A percentile compares a stretch with the other conserved stretches of the same genome.
phyloP scores from a whole-genome alignment of 805 yeast species.

The Wickerhamomyces hampshirensis region DNA sequence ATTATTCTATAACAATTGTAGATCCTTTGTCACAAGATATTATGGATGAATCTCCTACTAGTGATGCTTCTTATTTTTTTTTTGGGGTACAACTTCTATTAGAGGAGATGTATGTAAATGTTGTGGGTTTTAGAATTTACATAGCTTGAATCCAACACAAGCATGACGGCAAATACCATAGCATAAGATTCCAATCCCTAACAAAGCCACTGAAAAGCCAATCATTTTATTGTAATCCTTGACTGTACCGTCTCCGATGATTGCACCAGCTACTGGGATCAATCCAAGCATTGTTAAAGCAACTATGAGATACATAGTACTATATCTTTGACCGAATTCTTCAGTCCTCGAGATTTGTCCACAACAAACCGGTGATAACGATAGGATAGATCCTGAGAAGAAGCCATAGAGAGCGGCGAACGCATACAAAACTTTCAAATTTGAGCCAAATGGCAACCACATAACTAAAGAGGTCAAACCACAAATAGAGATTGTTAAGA shows the following conservation, averaged over 20 bases:
- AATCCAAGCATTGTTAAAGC: slow-evolving; percentile 47
- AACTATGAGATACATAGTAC: slow-evolving; percentile 54
- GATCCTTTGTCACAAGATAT: too few relatives aligned
- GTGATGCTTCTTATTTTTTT: too few relatives aligned
- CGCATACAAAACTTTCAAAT: slow-evolving; percentile 30
- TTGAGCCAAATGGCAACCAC: slow-evolving; percentile 38
- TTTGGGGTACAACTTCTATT: too few relatives aligned
- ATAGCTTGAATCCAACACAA: slow-evolving; percentile 12
- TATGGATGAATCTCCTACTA: too few relatives aligned
- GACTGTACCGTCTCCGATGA: slow-evolving; percentile 30
- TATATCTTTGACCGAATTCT: slow-evolving; percentile 49
- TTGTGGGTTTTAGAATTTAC: slow-evolving; percentile 14
- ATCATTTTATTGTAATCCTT: slow-evolving; percentile 12
- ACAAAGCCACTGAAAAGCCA: slow-evolving; percentile 13
- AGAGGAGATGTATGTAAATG: too few relatives aligned
- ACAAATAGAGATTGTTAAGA: slow-evolving; percentile 30
- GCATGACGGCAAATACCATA: slow-evolving; percentile 13
- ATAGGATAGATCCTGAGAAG: slow-evolving; percentile 48
- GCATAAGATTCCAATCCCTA: slow-evolving; percentile 14
- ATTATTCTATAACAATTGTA: too few relatives aligned
- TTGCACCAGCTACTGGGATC: slow-evolving; percentile 47
- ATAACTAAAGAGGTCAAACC: slow-evolving; percentile 32
- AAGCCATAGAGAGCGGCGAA: slow-evolving; percentile 49
- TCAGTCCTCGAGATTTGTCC: slow-evolving; percentile 52
- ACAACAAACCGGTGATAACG: slow-evolving; percentile 53